Evolutionary conservation across 495 filamentous ascomycete genomes (phyloP).

Genomic region (Aspergillus leporis): DNA sequence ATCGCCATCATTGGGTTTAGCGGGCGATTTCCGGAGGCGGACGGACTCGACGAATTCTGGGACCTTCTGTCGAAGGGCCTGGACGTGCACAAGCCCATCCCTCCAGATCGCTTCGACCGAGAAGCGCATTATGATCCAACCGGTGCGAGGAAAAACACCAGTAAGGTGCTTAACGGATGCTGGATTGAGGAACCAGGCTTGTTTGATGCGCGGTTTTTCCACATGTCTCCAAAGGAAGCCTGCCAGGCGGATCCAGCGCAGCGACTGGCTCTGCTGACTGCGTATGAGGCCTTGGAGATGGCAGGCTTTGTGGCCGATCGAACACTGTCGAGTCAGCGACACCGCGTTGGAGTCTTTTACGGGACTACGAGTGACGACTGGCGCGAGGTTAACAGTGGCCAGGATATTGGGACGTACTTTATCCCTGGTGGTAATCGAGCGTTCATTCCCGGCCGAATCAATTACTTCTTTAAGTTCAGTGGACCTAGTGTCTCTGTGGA

Average conservation of each 20-base stretch:
- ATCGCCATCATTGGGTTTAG: constrained; percentile 77
- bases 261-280: constrained; percentile 75
- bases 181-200: constrained; percentile 80
- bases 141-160: constrained; percentile 77
- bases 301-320: constrained; percentile 85
- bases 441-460: constrained; percentile 84
- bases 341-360: constrained; percentile 87
- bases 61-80: constrained; percentile 68
- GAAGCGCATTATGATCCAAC: constrained; percentile 75
- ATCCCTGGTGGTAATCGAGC: constrained; percentile 88
- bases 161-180: constrained; percentile 78
- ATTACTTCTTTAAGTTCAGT: constrained; percentile 81
- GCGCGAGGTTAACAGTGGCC: constrained; percentile 81
- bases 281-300: constrained; percentile 90
- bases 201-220: constrained; percentile 90
- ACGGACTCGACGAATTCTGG: constrained; percentile 67
- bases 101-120: constrained; percentile 72
- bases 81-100: constrained; percentile 54
- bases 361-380: constrained; percentile 90
- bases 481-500: constrained; percentile 84
- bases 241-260: constrained; percentile 85
- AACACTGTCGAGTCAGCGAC: constrained; percentile 75
- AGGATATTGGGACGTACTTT: constrained; percentile 90
- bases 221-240: constrained; percentile 92
- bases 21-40: constrained; percentile 69